Evolutionary conservation across 805 yeast species (phyloP).

Genomic region (Kodamaea nitidulidarum): DNA sequence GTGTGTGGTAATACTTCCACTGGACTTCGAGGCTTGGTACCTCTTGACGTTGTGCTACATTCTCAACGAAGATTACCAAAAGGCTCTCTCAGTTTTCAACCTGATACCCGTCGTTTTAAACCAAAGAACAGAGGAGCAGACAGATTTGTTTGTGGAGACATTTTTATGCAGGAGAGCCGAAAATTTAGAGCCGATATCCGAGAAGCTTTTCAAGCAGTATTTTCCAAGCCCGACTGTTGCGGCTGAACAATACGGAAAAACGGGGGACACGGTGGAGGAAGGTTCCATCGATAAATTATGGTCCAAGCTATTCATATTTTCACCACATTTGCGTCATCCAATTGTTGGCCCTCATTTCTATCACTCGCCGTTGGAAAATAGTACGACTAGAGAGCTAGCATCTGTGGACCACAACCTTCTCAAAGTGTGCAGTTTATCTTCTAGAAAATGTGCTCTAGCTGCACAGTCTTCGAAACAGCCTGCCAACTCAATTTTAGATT

Average conservation of each 20-base stretch:
- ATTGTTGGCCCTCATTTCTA: conserved; percentile 31
- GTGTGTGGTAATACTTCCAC: conserved; percentile 65
- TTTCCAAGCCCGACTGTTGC: conserved; percentile 26
- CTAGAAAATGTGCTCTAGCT: conserved; percentile 24
- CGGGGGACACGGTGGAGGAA: conserved; percentile 8
- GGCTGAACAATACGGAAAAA: conserved; percentile 6
- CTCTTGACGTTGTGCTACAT: conserved; percentile 58
- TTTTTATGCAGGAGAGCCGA: conserved; percentile 16
- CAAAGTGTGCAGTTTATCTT: conserved; percentile 24
- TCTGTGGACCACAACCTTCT: conserved; percentile 31
- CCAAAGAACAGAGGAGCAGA: conserved; percentile 14
- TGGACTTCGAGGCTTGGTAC: conserved; percentile 74
- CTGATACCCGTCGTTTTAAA: conserved; percentile 57
- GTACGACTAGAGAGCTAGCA: conserved; percentile 31
- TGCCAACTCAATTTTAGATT: conserved; percentile 29
- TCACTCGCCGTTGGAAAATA: conserved; percentile 33
- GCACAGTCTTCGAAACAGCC: conserved; percentile 29
- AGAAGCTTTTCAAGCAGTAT: conserved; percentile 22
- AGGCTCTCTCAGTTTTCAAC: conserved; percentile 66
- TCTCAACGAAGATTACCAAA: conserved; percentile 47
- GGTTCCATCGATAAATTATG: conserved; percentile 33
- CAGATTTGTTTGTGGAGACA: conserved; percentile 23
- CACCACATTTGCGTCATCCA: conserved; percentile 33
- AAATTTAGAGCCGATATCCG: conserved; percentile 25
- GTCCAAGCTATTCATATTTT: conserved; percentile 27